phyloP scores from a whole-genome alignment of 2,329 filamentous ascomycete genomes.

The Fusarium anguioides region DNA sequence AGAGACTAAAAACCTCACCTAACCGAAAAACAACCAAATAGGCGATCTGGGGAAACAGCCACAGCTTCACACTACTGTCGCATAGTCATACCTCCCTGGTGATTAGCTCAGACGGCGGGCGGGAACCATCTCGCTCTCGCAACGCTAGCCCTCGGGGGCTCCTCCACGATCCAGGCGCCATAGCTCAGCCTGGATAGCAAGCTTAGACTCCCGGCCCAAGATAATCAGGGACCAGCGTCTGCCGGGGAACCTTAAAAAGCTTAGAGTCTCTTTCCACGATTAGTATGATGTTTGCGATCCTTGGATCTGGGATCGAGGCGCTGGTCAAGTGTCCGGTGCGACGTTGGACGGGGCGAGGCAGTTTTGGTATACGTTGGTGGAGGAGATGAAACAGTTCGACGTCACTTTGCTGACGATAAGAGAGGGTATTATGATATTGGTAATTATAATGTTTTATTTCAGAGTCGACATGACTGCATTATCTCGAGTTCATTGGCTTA shows the following conservation, averaged over 20 bases:
- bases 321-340: neutral
- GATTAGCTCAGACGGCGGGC: neutral
- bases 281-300: neutral
- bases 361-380: neutral
- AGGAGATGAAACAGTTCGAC: neutral
- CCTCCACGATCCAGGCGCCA: slow-evolving; percentile 2
- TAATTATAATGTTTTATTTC: slow-evolving; percentile 10
- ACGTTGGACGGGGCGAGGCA: neutral
- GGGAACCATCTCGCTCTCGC: slow-evolving; percentile 5
- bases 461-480: slow-evolving; percentile 35
- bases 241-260: slow-evolving; percentile 4
- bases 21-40: neutral
- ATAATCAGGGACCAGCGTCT: slow-evolving; percentile 3
- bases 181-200: slow-evolving; percentile 9
- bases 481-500: slow-evolving; percentile 15
- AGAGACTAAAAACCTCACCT: neutral
- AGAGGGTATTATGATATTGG: neutral
- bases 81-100: neutral
- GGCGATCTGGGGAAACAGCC: neutral
- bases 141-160: too few species aligned
- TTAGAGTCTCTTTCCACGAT: neutral
- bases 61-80: neutral
- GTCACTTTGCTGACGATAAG: slow-evolving; percentile 1
- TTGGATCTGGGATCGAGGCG: neutral
- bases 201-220: neutral